Percentiles rank a stretch among this genome's conserved stretches.
These are phyloP conservation scores for Candida neerlandica DNA, from an alignment of 1,139 yeast species.

Conservation along the genomic window DNA sequence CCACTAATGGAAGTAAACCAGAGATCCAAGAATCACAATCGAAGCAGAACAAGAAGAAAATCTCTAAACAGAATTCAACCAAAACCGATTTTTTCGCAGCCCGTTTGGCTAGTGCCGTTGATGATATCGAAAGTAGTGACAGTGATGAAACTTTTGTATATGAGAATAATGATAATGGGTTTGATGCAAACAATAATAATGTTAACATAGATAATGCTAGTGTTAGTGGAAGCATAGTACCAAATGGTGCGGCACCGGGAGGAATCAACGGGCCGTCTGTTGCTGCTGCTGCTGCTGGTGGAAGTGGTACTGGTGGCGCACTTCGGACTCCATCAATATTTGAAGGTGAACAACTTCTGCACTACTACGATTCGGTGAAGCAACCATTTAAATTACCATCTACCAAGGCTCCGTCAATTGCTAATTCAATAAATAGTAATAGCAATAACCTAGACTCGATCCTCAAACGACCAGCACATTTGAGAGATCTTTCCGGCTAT, in stretches of 20 bases:
- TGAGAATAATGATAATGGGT: conserved; percentile 49
- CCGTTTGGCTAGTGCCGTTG: conserved; percentile 89
- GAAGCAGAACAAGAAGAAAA: conserved; percentile 23
- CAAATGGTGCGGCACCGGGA: background rate
- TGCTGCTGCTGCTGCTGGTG: conserved; percentile 2
- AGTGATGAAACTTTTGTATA: conserved; percentile 94
- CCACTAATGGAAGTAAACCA: conserved; percentile 5
- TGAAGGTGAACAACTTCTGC: conserved; percentile 6
- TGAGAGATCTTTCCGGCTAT: conserved; percentile 15
- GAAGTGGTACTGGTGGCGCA: conserved; percentile 2
- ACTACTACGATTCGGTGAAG: background rate
- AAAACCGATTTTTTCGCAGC: conserved; percentile 95
- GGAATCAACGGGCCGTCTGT: conserved; percentile 1
- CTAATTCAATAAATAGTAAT: conserved; percentile 26
- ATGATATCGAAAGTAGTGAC: conserved; percentile 82
- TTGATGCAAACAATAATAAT: conserved; percentile 15
- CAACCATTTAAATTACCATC: conserved; percentile 8
- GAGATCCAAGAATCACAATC: conserved; percentile 8
- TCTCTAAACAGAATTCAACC: conserved; percentile 43
- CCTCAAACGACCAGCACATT: conserved; percentile 15
- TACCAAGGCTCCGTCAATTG: conserved; percentile 19
- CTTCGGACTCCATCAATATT: conserved; percentile 11
- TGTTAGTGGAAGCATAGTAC: conserved; percentile 15
- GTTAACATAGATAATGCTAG: conserved; percentile 16
- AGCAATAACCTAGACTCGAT: conserved; percentile 21